A percentile compares a stretch with the other conserved stretches of the same genome.
phyloP scores from a whole-genome alignment of 805 yeast genomes.

The Candida chilensis region DNA sequence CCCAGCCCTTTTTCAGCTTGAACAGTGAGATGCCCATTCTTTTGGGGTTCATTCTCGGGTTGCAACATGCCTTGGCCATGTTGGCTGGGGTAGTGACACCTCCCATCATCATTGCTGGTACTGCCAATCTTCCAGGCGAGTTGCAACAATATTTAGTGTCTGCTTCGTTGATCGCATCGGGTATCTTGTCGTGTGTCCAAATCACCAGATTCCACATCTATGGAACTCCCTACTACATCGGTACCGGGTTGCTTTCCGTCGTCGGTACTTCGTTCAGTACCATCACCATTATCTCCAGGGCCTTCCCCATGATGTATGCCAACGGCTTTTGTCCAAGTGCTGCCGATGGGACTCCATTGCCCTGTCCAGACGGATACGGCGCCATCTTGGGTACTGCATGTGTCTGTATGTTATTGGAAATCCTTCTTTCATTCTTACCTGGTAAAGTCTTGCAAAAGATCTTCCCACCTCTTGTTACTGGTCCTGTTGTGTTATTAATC shows the following conservation, averaged over 20 bases:
- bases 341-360: conserved; percentile 53
- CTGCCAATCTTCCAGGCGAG: conserved; percentile 47
- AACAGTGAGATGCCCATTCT: conserved; percentile 75
- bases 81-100: conserved; percentile 87
- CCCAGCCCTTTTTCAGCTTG: conserved; percentile 79
- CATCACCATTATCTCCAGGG: conserved; percentile 66
- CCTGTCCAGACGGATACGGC: conserved; percentile 92
- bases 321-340: conserved; percentile 59
- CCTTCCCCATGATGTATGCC: conserved; percentile 73
- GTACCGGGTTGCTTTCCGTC: conserved; percentile 84
- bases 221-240: conserved; percentile 67
- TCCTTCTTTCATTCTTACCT: conserved; percentile 69
- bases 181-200: conserved; percentile 62
- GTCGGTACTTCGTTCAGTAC: conserved; percentile 91
- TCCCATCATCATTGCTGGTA: conserved; percentile 59
- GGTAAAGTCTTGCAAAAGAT: conserved; percentile 57
- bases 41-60: conserved; percentile 68
- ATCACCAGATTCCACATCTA: conserved; percentile 74
- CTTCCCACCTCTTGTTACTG: conserved; percentile 89
- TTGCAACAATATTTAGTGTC: conserved; percentile 60
- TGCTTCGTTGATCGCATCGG: conserved; percentile 62
- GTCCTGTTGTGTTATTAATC: conserved; percentile 83
- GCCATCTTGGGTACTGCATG: conserved; percentile 76
- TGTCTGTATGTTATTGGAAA: conserved; percentile 68
- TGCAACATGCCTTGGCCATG: conserved; percentile 87